phyloP scores from a whole-genome alignment of 768 basidiomycete species.

The Boletus rubropictus region DNA sequence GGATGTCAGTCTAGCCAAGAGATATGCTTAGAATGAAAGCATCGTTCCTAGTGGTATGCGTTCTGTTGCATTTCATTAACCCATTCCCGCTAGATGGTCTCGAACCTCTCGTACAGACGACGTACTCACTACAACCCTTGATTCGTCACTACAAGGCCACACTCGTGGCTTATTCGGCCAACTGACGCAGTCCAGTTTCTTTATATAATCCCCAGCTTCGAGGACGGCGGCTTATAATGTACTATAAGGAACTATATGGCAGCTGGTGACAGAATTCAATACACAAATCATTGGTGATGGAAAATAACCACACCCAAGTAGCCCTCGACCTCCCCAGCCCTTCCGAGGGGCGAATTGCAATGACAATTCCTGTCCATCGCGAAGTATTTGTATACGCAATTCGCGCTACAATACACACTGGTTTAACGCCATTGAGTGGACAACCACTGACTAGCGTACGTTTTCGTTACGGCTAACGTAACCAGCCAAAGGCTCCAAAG shows the following conservation, averaged over 20 bases:
- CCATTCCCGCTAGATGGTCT: not conserved
- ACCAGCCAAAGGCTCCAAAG: slow-evolving; percentile 63
- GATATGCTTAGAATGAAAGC: no score
- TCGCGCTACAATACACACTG: slow-evolving; percentile 40
- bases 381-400: slow-evolving; percentile 53
- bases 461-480: slow-evolving; percentile 77
- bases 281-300: not conserved
- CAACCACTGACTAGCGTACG: slow-evolving; percentile 38
- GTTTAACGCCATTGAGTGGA: not conserved
- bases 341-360: slow-evolving; percentile 61
- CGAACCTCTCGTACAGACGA: not conserved
- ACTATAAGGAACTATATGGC: slow-evolving; percentile 55
- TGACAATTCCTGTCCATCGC: slow-evolving; percentile 40
- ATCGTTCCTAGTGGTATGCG: not conserved
- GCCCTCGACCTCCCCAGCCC: slow-evolving; percentile 85
- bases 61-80: not conserved
- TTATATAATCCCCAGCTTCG: not conserved
- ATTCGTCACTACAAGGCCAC: not conserved
- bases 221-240: not conserved
- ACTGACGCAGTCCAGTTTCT: not conserved
- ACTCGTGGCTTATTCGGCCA: not conserved
- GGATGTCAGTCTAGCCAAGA: not conserved
- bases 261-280: slow-evolving; percentile 33
- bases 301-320: slow-evolving; percentile 60
- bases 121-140: not conserved